phyloP scores from a whole-genome alignment of 2,329 filamentous ascomycete species.

The Trichoderma lentiforme region DNA sequence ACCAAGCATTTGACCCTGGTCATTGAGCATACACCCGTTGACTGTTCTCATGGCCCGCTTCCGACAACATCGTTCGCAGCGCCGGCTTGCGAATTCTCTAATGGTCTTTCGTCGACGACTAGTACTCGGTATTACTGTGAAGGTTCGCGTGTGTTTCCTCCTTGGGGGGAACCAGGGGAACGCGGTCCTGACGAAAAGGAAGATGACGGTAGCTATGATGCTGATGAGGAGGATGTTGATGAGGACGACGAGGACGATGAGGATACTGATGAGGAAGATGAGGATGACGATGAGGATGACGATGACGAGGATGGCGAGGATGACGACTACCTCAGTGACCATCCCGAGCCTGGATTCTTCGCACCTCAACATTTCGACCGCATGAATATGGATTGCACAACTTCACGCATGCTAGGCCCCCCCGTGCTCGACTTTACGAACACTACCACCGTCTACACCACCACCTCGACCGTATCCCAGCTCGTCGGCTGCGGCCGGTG shows the following conservation, averaged over 20 bases:
- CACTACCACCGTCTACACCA: conserved; percentile 26
- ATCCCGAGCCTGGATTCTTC: neutral
- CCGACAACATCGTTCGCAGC: neutral
- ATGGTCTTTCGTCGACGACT: neutral
- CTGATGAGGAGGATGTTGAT: neutral
- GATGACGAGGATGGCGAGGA: neutral
- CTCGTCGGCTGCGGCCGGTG: conserved; percentile 29
- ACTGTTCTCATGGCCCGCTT: neutral
- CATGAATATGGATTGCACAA: conserved; percentile 18
- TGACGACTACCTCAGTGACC: neutral
- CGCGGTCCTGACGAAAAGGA: neutral
- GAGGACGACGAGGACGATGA: neutral
- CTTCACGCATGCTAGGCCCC: conserved; percentile 1
- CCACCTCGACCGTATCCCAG: conserved; percentile 25
- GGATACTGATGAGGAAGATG: neutral
- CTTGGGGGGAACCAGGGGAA: too few species aligned
- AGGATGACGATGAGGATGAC: neutral
- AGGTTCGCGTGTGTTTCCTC: too few species aligned
- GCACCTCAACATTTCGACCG: neutral
- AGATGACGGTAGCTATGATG: neutral
- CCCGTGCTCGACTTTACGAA: neutral
- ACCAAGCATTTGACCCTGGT: neutral
- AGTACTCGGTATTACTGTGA: neutral
- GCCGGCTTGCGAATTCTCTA: neutral
- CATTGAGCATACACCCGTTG: neutral